Evolutionary conservation across 1,284 basidiomycete species (phyloP), one percentile per base, ranked within the genome.

Genomic region (Clitocybe nebularis): DNA sequence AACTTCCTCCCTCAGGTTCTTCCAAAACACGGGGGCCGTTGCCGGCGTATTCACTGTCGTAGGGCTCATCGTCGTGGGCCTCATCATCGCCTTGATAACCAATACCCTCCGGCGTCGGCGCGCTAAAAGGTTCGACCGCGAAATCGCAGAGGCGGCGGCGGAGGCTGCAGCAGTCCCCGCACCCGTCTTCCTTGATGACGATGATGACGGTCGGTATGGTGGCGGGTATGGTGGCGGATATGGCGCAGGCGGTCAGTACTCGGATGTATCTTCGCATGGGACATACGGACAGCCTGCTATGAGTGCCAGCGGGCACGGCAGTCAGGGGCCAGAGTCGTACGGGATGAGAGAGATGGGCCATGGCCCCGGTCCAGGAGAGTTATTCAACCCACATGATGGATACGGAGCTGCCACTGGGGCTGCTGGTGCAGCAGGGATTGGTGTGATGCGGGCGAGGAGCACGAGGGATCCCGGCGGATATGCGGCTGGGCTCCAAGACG

Each of bases 1-100:
- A 11, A 4, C 23, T 8, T 19, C n/a, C 35, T 10, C 29, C 28
- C 26, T 1, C 47, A 85, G 84, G 39, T 87, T 87, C 66, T 81
- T 85, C 57, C 48, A 71, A 43, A 87, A 87, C 64, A 84, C 63
- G 30, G 80, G 75, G 14, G 83, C 81, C 0, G 79, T 87, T 3
- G 81, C 78, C 0, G 84, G 78, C 22, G 75, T 77, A 0, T 87
- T 86, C 63, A 64, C 76, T 17, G 81, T 78, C 36, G 83, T 81
- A 30, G 82, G 83, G 9, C 52, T 87, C 29, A 60, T 83, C 39
- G 79, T 52, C 11, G 53, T 78, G 24, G 75, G 64, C 3, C 41
- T 84, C 51, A 10, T 75, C 50, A 60, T 84, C 47, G 66, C 67
- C 13, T 49, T 84, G 30, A 45, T 77, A 32, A 74, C 77, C 23